Evolutionary conservation across 257 asterid genomes (phyloP).

Genomic region (Nemophila menziesii): DNA sequence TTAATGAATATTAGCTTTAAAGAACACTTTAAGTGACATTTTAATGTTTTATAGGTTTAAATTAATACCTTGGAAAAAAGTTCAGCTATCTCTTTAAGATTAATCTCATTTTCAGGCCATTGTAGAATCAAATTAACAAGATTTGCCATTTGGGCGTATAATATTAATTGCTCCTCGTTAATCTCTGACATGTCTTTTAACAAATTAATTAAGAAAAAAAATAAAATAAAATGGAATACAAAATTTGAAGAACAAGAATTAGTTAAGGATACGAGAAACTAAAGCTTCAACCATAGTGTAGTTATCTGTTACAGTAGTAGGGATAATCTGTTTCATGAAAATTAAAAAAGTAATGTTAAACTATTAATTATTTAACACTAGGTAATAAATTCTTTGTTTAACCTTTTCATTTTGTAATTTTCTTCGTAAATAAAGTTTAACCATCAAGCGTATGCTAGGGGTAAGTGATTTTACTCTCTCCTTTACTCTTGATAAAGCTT

Average conservation of each 20-base stretch:
- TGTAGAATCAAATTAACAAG: conserved; percentile 72
- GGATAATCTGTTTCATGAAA: conserved; percentile 42
- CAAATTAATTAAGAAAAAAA: conserved; percentile 29
- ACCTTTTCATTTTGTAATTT: conserved; percentile 72
- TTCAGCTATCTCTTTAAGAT: conserved; percentile 71
- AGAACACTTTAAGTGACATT: background rate
- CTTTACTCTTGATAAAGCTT: conserved; percentile 37
- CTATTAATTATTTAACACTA: background rate
- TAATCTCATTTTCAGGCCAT: conserved; percentile 52
- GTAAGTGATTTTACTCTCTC: conserved; percentile 54
- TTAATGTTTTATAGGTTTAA: background rate
- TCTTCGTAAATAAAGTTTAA: conserved; percentile 49
- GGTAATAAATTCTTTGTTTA: too few species aligned
- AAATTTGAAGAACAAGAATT: conserved; percentile 3
- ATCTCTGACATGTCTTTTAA: conserved; percentile 56
- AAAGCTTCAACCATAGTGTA: conserved; percentile 53
- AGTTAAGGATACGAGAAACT: conserved; percentile 89
- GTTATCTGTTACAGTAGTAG: conserved; percentile 49
- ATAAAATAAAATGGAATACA: conserved; percentile 3
- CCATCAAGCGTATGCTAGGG: conserved; percentile 70
- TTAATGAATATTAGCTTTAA: too few species aligned
- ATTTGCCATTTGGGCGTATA: conserved; percentile 97
- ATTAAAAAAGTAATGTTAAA: background rate
- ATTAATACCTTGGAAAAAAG: conserved; percentile 75
- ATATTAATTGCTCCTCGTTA: conserved; percentile 57